Evolutionary conservation across 2,329 filamentous ascomycete genomes (phyloP).

Genomic region (Fusarium beomiforme): DNA sequence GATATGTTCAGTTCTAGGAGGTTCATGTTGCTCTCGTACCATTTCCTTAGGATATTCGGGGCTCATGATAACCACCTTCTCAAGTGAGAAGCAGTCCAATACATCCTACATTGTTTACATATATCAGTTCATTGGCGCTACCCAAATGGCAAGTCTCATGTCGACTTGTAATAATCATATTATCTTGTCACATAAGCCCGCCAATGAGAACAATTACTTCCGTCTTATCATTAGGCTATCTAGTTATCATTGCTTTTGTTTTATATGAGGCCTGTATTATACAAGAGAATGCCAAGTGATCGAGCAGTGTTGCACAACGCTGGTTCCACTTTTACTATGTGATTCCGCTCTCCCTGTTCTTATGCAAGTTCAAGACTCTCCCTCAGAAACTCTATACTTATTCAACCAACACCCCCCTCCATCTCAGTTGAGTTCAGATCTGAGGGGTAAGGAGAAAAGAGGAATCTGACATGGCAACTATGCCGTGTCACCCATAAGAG

Average conservation of each 20-base stretch:
- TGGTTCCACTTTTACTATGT: background rate
- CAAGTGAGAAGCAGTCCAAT: background rate
- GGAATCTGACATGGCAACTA: background rate
- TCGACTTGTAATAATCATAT: background rate
- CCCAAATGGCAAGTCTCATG: too few relatives aligned
- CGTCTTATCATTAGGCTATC: background rate
- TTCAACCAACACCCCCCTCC: background rate
- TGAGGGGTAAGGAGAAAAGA: constrained; percentile 1
- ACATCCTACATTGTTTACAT: background rate
- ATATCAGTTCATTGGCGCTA: background rate
- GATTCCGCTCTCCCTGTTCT: background rate
- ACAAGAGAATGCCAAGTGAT: background rate
- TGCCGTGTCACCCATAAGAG: constrained; percentile 1
- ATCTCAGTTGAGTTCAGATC: background rate
- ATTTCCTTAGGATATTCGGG: background rate
- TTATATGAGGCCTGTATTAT: background rate
- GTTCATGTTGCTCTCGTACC: background rate
- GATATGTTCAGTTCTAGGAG: background rate
- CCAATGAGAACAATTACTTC: background rate
- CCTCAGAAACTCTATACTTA: background rate
- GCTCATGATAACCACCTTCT: background rate
- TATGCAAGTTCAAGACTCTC: background rate
- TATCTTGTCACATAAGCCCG: background rate
- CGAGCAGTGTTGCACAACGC: background rate
- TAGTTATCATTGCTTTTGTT: background rate